Evolutionary conservation across 1,139 yeast species (phyloP).

Genomic region (Debaryomyces robertsiae): DNA sequence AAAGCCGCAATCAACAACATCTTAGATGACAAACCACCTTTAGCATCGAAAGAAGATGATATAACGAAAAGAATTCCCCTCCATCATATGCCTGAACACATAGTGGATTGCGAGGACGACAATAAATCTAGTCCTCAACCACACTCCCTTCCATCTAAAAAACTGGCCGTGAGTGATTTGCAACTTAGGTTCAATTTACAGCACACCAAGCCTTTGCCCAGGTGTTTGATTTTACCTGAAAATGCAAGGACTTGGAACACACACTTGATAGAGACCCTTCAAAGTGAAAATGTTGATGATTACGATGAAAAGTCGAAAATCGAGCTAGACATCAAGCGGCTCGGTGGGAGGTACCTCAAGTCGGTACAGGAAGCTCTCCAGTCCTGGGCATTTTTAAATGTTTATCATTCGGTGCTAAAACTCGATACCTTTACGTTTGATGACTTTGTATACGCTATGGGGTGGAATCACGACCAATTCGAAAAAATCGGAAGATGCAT

Average conservation of each 20-base stretch:
- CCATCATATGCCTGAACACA: conserved; percentile 41
- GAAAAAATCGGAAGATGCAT: conserved; percentile 51
- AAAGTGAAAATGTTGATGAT: conserved; percentile 14
- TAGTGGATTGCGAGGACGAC: conserved; percentile 21
- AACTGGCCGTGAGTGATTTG: conserved; percentile 41
- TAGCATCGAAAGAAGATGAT: conserved; percentile 10
- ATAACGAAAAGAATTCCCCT: conserved; percentile 32
- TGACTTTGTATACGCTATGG: conserved; percentile 68
- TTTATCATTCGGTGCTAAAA: conserved; percentile 63
- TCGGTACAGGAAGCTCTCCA: conserved; percentile 55
- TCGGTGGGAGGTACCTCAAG: conserved; percentile 16
- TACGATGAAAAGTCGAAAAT: conserved; percentile 13
- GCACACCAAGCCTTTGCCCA: conserved; percentile 36
- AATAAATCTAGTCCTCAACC: conserved; percentile 17
- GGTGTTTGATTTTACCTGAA: conserved; percentile 30
- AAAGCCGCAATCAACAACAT: conserved; percentile 12
- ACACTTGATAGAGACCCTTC: conserved; percentile 16
- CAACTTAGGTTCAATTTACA: conserved; percentile 44
- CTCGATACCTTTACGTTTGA: conserved; percentile 80
- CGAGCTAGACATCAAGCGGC: conserved; percentile 18
- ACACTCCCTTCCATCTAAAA: conserved; percentile 38
- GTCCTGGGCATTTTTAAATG: conserved; percentile 73
- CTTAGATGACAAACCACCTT: conserved; percentile 4
- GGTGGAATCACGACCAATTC: conserved; percentile 52
- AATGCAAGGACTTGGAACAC: conserved; percentile 32